A percentile compares a stretch with the other conserved stretches of the same genome.
Conservation (phyloP, 2,329 filamentous ascomycete genomes). For the Trichoderma aggressivum region DNA sequence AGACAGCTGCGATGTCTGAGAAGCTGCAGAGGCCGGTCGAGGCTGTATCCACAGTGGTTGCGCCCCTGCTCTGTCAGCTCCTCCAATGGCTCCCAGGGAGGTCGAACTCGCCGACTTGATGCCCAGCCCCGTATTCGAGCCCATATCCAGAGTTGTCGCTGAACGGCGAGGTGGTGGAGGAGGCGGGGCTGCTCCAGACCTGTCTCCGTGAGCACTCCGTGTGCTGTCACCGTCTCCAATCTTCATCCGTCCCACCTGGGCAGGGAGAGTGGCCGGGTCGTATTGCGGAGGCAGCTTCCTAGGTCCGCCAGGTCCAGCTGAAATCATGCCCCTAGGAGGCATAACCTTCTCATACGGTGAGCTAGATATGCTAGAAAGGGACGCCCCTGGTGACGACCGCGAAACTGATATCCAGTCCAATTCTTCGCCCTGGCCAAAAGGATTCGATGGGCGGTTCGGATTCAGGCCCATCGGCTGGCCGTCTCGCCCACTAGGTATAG, state of each 20-base stretch:
- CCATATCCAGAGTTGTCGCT: conserved; percentile 24
- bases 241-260: conserved; percentile 44
- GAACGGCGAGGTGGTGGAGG: conserved; percentile 48
- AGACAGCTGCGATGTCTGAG: conserved; percentile 34
- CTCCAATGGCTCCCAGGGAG: conserved; percentile 15
- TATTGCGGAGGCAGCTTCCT: conserved; percentile 52
- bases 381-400: conserved; percentile 50
- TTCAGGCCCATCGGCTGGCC: conserved; percentile 64
- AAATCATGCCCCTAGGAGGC: conserved; percentile 45
- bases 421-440: conserved; percentile 70
- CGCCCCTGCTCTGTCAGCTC: conserved; percentile 25
- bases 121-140: conserved; percentile 15
- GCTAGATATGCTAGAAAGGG: conserved; percentile 55
- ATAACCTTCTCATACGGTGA: conserved; percentile 59
- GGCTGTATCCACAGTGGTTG: conserved; percentile 29
- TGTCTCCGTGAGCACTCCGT: conserved; percentile 11
- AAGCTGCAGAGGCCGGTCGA: conserved; percentile 36
- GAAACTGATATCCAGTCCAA: conserved; percentile 78
- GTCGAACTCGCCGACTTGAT: conserved; percentile 19
- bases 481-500: conserved; percentile 54
- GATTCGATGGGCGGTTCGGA: conserved; percentile 72
- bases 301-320: conserved; percentile 43
- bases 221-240: conserved; percentile 39
- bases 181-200: conserved; percentile 35
- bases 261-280: conserved; percentile 45